Percentiles rank a stretch among this genome's conserved stretches.
These are phyloP conservation scores for Verruconis gallopava DNA, from an alignment of 2,329 filamentous ascomycete species.

Conservation along the genomic window DNA sequence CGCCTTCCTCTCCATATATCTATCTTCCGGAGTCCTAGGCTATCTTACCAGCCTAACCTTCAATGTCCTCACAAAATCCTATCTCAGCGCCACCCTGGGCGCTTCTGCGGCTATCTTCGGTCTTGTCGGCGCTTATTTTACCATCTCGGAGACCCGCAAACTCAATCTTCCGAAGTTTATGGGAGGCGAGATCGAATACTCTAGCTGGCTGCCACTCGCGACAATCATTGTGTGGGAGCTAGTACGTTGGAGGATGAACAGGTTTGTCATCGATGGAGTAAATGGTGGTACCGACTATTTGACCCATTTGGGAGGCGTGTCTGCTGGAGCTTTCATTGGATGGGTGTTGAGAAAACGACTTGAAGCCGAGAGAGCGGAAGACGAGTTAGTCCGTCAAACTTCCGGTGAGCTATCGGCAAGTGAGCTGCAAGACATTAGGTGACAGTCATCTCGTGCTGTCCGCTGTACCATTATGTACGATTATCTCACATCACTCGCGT, in stretches of 20 bases:
- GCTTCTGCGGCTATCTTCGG: constrained; percentile 54
- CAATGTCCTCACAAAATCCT: constrained; percentile 30
- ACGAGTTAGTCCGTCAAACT: no score
- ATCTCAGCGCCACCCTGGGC: constrained; percentile 45
- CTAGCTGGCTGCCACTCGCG: not conserved
- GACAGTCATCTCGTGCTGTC: no score
- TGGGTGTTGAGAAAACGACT: not conserved
- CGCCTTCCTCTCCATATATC: constrained; percentile 55
- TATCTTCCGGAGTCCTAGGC: constrained; percentile 44
- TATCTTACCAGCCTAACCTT: constrained; percentile 44
- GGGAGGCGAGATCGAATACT: not conserved
- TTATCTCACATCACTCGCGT: no score
- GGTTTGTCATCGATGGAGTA: not conserved
- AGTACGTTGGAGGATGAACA: not conserved
- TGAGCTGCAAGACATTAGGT: no score
- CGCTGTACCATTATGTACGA: no score
- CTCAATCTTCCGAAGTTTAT: not conserved
- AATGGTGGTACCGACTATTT: not conserved
- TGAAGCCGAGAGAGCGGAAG: not conserved
- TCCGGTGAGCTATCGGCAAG: no score
- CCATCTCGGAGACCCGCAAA: not conserved
- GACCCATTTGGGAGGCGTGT: constrained; percentile 3
- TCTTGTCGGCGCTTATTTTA: constrained; percentile 39
- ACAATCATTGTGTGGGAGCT: not conserved
- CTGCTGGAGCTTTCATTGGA: constrained; percentile 1